phyloP scores from a whole-genome alignment of 257 asterid genomes.

The Solanum peruvianum region DNA sequence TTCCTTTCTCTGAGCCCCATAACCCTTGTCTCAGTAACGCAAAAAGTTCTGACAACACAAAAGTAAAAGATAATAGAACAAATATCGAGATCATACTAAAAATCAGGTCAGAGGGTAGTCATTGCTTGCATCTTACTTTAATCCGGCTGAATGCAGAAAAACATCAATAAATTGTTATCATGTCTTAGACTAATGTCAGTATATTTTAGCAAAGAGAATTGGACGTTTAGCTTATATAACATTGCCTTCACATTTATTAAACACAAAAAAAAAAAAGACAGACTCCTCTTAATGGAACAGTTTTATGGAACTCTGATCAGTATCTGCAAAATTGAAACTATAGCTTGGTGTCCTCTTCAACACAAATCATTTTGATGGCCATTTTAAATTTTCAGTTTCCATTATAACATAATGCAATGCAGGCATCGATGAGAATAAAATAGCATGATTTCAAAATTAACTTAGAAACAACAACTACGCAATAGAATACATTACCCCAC shows the following conservation, averaged over 20 bases:
- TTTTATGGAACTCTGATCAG: background rate
- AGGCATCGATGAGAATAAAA: background rate
- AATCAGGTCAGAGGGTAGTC: background rate
- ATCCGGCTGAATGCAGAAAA: background rate
- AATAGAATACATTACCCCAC: conserved; percentile 27
- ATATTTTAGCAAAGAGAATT: background rate
- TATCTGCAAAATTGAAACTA: background rate
- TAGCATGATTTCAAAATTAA: background rate
- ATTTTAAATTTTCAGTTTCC: background rate
- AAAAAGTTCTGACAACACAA: background rate
- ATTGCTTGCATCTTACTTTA: background rate
- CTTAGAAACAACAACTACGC: background rate
- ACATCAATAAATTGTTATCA: background rate
- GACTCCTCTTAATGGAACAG: background rate
- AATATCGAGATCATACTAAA: background rate
- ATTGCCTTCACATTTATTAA: background rate
- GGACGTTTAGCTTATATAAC: background rate
- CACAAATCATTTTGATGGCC: background rate
- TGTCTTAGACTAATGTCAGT: background rate
- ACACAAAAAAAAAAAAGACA: background rate
- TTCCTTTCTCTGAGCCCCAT: background rate
- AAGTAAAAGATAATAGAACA: background rate
- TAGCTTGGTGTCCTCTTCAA: background rate
- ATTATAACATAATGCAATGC: background rate
- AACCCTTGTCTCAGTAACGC: background rate